Percentiles rank a stretch among this genome's conserved stretches.
phyloP scores from a whole-genome alignment of 768 basidiomycete species.

The Tubosaeta brunneosetosa region DNA sequence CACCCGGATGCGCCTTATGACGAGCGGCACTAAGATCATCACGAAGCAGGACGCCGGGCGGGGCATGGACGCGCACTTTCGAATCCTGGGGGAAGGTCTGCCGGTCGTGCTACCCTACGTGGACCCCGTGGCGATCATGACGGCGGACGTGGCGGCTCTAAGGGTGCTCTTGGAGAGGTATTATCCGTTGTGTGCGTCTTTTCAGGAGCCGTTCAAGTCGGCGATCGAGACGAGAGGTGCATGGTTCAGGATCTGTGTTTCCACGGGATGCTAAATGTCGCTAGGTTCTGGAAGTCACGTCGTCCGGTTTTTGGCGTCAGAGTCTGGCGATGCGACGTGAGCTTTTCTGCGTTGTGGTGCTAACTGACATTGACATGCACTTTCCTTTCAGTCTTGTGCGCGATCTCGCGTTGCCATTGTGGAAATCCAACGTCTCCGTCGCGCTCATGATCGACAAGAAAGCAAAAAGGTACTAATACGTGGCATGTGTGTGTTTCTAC shows the following conservation, averaged over 20 bases:
- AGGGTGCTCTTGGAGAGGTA: conserved; percentile 68
- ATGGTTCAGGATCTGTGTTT: conserved; percentile 36
- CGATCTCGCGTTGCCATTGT: conserved; percentile 86
- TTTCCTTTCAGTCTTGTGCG: conserved; percentile 52
- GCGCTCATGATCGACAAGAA: conserved; percentile 95
- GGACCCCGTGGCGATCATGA: conserved; percentile 59
- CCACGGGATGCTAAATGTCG: background rate
- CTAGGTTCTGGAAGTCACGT: conserved; percentile 69
- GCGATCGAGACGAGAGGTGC: conserved; percentile 52
- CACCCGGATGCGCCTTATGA: conserved; percentile 77
- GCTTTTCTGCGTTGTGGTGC: conserved; percentile 19
- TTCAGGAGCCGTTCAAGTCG: conserved; percentile 55
- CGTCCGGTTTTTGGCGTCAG: conserved; percentile 58
- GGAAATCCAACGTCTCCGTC: conserved; percentile 87
- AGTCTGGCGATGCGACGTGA: conserved; percentile 50
- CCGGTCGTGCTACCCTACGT: conserved; percentile 81
- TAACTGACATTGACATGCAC: no score
- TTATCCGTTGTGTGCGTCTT: conserved; percentile 70
- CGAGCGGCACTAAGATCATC: conserved; percentile 93
- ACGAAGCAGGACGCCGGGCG: conserved; percentile 79
- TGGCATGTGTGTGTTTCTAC: background rate
- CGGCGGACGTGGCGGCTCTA: conserved; percentile 52
- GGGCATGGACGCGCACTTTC: conserved; percentile 55
- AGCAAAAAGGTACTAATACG: conserved; percentile 79
- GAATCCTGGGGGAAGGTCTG: conserved; percentile 81